These are phyloP conservation scores for Candida golubevii DNA, from an alignment of 805 yeast genomes.

Conservation along the genomic window DNA sequence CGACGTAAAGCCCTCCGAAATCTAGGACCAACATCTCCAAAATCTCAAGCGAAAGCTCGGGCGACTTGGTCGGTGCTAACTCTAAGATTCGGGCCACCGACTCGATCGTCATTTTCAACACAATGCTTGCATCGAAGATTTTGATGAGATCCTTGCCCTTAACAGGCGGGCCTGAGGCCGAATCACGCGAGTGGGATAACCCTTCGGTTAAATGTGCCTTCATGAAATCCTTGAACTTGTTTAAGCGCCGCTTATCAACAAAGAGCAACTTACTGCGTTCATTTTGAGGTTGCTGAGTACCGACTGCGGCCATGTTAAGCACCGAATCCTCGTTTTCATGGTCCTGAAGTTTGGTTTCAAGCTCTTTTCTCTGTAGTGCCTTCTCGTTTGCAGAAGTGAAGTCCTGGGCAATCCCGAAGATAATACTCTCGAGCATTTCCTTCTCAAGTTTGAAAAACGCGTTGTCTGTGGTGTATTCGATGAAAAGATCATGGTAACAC, in stretches of 20 bases:
- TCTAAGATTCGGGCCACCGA: constrained; percentile 74
- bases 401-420: constrained; percentile 41
- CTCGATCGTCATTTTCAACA: constrained; percentile 68
- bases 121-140: constrained; percentile 51
- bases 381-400: constrained; percentile 39
- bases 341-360: constrained; percentile 33
- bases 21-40: constrained; percentile 64
- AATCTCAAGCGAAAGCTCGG: constrained; percentile 60
- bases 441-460: constrained; percentile 70
- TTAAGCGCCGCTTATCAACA: constrained; percentile 42
- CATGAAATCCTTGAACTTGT: constrained; percentile 55
- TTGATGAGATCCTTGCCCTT: constrained; percentile 25
- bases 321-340: constrained; percentile 22
- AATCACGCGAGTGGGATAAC: constrained; percentile 6
- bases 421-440: constrained; percentile 55
- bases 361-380: constrained; percentile 32
- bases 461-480: constrained; percentile 60
- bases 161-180: constrained; percentile 13
- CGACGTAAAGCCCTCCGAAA: constrained; percentile 70
- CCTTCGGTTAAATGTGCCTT: constrained; percentile 39
- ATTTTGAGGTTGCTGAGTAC: constrained; percentile 11
- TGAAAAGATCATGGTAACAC: constrained; percentile 66
- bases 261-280: constrained; percentile 31
- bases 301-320: constrained; percentile 19
- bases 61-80: constrained; percentile 57